Conservation (phyloP, 345 rosid genomes). For the Eucalyptus rudis region DNA sequence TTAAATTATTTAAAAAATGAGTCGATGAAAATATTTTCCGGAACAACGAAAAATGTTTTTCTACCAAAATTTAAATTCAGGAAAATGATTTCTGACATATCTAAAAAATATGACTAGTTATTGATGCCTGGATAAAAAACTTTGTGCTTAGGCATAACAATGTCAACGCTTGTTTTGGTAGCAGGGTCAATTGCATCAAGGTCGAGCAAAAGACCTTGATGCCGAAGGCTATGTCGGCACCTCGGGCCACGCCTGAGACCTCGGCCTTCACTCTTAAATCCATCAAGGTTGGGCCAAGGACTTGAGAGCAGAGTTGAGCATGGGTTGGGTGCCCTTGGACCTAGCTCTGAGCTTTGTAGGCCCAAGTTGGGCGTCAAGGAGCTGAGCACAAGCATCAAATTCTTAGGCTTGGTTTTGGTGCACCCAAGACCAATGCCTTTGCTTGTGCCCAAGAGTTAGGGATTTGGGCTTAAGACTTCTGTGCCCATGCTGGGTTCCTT, state of each 20-base stretch:
- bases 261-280: background rate
- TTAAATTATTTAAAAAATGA: background rate
- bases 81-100: background rate
- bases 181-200: background rate
- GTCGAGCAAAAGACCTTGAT: background rate
- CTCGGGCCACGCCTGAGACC: background rate
- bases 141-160: background rate
- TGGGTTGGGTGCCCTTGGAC: background rate
- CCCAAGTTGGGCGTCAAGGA: background rate
- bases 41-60: fast-evolving
- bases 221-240: background rate
- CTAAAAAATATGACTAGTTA: background rate
- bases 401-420: background rate
- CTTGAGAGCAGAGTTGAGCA: background rate
- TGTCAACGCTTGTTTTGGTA: background rate
- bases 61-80: background rate
- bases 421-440: background rate
- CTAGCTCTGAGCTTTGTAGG: background rate
- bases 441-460: background rate
- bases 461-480: background rate
- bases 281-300: background rate
- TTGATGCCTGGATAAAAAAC: background rate
- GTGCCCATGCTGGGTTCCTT: background rate
- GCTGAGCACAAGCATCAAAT: background rate
- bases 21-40: background rate